Conservation (phyloP, 805 yeast genomes). For the Metschnikowia drakensbergensis region DNA sequence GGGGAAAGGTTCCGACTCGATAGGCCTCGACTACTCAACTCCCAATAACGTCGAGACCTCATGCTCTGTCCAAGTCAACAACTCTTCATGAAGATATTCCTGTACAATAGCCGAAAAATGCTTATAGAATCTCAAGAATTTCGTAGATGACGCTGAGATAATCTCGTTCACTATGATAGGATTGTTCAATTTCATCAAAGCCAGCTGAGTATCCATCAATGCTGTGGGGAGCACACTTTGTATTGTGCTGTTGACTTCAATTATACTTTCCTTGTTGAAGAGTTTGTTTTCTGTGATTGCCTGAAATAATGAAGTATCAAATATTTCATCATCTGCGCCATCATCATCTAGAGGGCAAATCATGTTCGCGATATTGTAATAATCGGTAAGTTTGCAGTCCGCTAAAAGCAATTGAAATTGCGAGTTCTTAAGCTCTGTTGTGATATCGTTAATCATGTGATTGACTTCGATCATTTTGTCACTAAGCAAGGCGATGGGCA, state of each 20-base stretch:
- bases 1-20: constrained; percentile 64
- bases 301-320: constrained; percentile 59
- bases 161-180: constrained; percentile 60
- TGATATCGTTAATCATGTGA: constrained; percentile 30
- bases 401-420: constrained; percentile 49
- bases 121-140: constrained; percentile 47
- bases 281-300: constrained; percentile 61
- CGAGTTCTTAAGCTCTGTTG: constrained; percentile 37
- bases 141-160: constrained; percentile 44
- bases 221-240: constrained; percentile 57
- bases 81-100: constrained; percentile 31
- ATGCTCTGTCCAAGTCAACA: constrained; percentile 50
- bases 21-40: constrained; percentile 33
- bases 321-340: constrained; percentile 53
- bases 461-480: constrained; percentile 34
- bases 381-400: constrained; percentile 54
- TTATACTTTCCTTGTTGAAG: constrained; percentile 44
- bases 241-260: constrained; percentile 41
- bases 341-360: constrained; percentile 64
- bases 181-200: constrained; percentile 56
- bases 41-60: constrained; percentile 74
- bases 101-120: constrained; percentile 34
- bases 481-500: constrained; percentile 41
- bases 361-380: constrained; percentile 63
- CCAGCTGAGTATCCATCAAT: constrained; percentile 54